Evolutionary conservation across 2,329 filamentous ascomycete species (phyloP), one percentile per base, ranked within the genome.

Genomic region (Sphaerulina vaccinii): DNA sequence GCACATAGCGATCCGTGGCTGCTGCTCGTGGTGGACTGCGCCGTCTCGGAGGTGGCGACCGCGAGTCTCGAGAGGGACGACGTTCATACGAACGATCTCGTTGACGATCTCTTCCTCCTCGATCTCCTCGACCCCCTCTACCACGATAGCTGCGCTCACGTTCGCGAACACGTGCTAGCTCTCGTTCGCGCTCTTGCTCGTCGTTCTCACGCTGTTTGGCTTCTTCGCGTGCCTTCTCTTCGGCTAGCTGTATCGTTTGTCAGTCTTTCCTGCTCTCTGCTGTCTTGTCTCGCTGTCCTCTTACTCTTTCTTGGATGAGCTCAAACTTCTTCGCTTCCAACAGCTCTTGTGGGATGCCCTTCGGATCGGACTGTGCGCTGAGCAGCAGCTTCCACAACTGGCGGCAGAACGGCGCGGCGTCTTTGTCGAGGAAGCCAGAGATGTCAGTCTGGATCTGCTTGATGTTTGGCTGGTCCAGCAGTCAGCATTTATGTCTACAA

Each of bases 281-380:
- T 7, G 9, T 27, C 41, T n/a, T 24, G 15, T 38, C 13, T 22
- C 33, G 27, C 24, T 10, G n/a, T 35, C 8, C 35, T 21, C 51
- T 27, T 70, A 95, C 92, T 85, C 95, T 95, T 72, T 96, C 90
- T 71, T 96, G 90, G 56, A 93, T 89, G 41, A 99, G 77, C 71
- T 99, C 93, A 38, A 88, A 75, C 73, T 97, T 99, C 78, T 99
- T 99, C 0, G 92, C 91, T 69, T 99, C 93, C 2, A 99, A 75
- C 36, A 99, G 78, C 71, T 96, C 91, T 70, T 95, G 92, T 0
- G 93, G 92, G 10, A 99, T 90, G 49, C 93, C 93, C 68, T 93
- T 87, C 0, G 90, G 84, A 68, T 86, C 96, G 35, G 81, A 77
- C 71, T 99, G 93, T 8, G 90, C 93, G 70, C 91, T 96, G 39